phyloP scores from a whole-genome alignment of 805 yeast species.

The Saccharomycopsis microspora region DNA sequence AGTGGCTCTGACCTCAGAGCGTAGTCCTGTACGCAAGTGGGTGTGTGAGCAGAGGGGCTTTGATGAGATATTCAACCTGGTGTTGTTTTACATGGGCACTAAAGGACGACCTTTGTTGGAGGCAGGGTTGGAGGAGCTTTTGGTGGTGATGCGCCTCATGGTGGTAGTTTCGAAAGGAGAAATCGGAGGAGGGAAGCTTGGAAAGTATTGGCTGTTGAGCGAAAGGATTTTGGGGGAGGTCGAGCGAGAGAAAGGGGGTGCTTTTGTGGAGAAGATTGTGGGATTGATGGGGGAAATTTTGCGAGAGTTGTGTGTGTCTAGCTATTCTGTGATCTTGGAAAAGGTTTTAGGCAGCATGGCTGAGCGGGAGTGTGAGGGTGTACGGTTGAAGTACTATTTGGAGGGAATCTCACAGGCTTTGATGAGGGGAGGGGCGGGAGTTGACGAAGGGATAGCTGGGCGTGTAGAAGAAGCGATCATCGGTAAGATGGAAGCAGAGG shows the following conservation, averaged over 20 bases:
- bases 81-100: constrained; percentile 2
- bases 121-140: not conserved
- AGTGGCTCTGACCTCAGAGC: not conserved
- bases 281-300: constrained; percentile 2
- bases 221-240: not conserved
- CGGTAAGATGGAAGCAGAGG: not conserved
- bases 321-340: too few relatives aligned
- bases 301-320: not conserved
- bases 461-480: not conserved
- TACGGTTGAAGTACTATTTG: not conserved
- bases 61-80: constrained; percentile 8
- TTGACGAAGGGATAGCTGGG: not conserved
- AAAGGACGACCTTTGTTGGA: not conserved
- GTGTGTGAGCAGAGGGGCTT: constrained; percentile 5
- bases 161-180: not conserved
- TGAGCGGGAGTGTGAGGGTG: not conserved
- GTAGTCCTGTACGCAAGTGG: not conserved
- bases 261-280: too few relatives aligned
- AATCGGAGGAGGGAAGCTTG: not conserved
- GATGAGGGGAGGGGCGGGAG: not conserved
- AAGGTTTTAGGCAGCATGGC: too few relatives aligned
- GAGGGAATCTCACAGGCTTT: not conserved
- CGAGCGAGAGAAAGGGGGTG: too few relatives aligned
- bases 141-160: constrained; percentile 2
- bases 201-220: constrained; percentile 2